Percentiles rank a stretch among this genome's conserved stretches.
phyloP scores from a whole-genome alignment of 2,329 filamentous ascomycete genomes.

The Fusarium avenaceum region DNA sequence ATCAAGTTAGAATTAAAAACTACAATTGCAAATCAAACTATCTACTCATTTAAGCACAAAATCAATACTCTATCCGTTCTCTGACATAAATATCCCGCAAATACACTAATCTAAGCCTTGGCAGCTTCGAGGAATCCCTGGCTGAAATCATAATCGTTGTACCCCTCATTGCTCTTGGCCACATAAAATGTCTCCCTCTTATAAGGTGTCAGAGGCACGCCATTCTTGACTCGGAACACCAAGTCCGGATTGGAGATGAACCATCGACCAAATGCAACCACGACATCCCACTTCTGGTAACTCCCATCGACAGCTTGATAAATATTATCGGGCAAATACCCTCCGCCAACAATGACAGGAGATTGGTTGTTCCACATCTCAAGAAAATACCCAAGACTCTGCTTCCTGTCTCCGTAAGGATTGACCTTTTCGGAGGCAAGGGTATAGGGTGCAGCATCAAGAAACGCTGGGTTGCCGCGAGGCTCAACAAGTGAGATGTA shows the following conservation, averaged over 20 bases:
- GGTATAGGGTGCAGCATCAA: constrained; percentile 43
- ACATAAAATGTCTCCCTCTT: constrained; percentile 58
- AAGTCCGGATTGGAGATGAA: constrained; percentile 56
- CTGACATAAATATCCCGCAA: too few species aligned
- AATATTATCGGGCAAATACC: constrained; percentile 48
- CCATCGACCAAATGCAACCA: constrained; percentile 52
- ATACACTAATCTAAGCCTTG: neutral
- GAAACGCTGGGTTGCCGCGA: constrained; percentile 53
- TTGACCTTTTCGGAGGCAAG: constrained; percentile 4
- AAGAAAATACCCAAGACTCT: constrained; percentile 53
- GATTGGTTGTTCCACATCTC: constrained; percentile 52
- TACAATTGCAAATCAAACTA: neutral
- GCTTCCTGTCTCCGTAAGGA: constrained; percentile 45
- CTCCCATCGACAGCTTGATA: constrained; percentile 39
- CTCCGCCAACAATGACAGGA: constrained; percentile 53
- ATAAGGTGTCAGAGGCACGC: constrained; percentile 55
- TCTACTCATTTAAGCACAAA: neutral
- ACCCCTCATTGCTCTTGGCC: constrained; percentile 43
- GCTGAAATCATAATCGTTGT: constrained; percentile 52
- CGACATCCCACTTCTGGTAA: constrained; percentile 49
- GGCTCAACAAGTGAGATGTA: constrained; percentile 57
- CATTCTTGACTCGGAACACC: constrained; percentile 56
- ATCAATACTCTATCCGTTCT: too few species aligned
- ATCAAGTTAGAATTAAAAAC: neutral
- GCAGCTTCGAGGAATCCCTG: constrained; percentile 25